Base-by-base conservation (phyloP, 345 rosid genomes). In the Camelina neglecta region DNA sequence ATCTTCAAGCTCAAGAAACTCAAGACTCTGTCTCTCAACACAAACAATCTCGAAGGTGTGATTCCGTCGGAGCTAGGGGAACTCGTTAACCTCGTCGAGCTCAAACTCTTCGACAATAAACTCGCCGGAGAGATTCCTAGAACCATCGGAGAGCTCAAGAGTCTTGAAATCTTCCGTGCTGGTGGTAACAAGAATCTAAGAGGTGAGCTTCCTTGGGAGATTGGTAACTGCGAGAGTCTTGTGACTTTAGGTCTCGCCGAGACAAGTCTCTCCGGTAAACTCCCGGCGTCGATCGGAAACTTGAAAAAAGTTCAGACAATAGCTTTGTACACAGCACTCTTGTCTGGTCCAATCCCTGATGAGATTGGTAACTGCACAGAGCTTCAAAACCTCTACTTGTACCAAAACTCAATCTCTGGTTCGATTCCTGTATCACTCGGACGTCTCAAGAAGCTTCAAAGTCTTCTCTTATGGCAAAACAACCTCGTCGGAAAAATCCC, bases 121-220 rank as follows among this genome's bases (percentile, higher is more conserved):
- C 85, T 94, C 65, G 82, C 83, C 18, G 93, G 97, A 2, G 84
- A 81, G 66, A 86, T 94, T 58, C 97, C 98, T 0, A 80, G 55
- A 71, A 86, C 87, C 78, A 81, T 94, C 35, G 97, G 92, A 70
- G 87, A 73, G 11, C 83, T 92, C 80, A 85, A 78, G 55, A 80
- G 61, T 75, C 83, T 95, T 0, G 61, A 89, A 69, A 80, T 83
- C 69, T 72, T 95, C 62, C 84, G 98, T 59, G 94, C 90, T 0
- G 99, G 99, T 7, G 99, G 99, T 58, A 95, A 95, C 74, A 90
- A 89, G 73, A 90, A 95, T 74, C 80, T 95, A 0, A 85, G 84
- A 62, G 99, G 99, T 11, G 91, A 89, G 87, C 81, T 92, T 73
- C 97, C 98, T 31, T 65, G 70, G 86, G 97, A 92, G 88, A 92